These are phyloP conservation scores for Martiniozyma asiatica DNA, from an alignment of 1,139 yeast genomes.

Conservation along the genomic window DNA sequence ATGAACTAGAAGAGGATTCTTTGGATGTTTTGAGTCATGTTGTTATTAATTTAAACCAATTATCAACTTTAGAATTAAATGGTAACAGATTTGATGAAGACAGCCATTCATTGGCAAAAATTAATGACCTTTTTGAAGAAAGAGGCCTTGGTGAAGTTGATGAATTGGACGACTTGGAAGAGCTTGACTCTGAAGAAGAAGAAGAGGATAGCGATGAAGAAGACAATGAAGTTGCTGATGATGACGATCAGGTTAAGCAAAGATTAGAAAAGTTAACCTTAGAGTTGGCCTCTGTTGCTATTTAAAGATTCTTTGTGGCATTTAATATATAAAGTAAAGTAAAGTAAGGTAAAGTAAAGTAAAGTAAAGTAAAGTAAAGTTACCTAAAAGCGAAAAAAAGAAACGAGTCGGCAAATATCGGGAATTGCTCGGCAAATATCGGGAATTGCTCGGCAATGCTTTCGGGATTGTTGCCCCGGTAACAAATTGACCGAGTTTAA, in stretches of 20 bases:
- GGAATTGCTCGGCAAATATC: too few species aligned
- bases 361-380: too few species aligned
- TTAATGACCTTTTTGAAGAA: constrained; percentile 52
- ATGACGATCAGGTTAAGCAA: constrained; percentile 28
- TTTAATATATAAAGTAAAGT: not conserved
- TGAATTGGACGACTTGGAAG: constrained; percentile 90
- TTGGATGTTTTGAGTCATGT: constrained; percentile 44
- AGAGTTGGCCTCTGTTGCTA: constrained; percentile 28
- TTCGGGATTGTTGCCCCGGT: too few species aligned
- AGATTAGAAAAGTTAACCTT: constrained; percentile 37
- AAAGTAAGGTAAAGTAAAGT: not conserved
- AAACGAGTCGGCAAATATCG: too few species aligned
- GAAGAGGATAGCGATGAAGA: constrained; percentile 63
- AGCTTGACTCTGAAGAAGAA: constrained; percentile 74
- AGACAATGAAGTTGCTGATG: constrained; percentile 45
- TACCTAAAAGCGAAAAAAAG: too few species aligned
- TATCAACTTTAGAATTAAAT: constrained; percentile 66
- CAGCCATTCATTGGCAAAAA: constrained; percentile 39
- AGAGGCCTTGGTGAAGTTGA: constrained; percentile 77
- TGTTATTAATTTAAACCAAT: constrained; percentile 46
- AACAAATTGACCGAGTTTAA: too few species aligned
- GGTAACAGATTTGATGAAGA: constrained; percentile 90
- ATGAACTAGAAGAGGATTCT: constrained; percentile 67
- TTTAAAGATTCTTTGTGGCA: too few species aligned
- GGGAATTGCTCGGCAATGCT: too few species aligned